Conservation (phyloP, 2,329 filamentous ascomycete genomes). For the Mycocentrospora acerina region DNA sequence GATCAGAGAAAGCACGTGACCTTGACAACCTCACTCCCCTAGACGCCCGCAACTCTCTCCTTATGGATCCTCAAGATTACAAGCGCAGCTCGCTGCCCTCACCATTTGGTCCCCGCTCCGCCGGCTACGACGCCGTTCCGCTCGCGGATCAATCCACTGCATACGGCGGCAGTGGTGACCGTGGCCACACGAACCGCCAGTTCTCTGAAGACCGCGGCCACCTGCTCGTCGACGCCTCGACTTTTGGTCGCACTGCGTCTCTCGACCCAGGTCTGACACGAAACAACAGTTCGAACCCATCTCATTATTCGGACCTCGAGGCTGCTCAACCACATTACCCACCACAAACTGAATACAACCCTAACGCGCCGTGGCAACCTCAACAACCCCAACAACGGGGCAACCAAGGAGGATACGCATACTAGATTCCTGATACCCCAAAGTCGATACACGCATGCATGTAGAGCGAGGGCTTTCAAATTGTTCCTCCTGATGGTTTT, state of each 20-base stretch:
- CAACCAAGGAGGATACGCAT: slow-evolving; percentile 25
- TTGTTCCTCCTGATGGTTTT: no score
- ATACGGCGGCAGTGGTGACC: slow-evolving; percentile 25
- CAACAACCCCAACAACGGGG: slow-evolving; percentile 16
- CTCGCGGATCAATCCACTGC: slow-evolving; percentile 38
- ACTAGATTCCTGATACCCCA: slow-evolving; percentile 20
- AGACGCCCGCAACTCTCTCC: slow-evolving; percentile 81
- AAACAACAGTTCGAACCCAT: slow-evolving; percentile 26
- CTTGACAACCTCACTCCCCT: slow-evolving; percentile 82
- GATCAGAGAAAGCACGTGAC: slow-evolving; percentile 73
- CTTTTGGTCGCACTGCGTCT: slow-evolving; percentile 29
- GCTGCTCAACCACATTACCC: slow-evolving; percentile 18
- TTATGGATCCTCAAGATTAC: slow-evolving; percentile 63
- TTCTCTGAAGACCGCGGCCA: slow-evolving; percentile 32
- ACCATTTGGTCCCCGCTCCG: slow-evolving; percentile 31
- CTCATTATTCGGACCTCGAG: slow-evolving; percentile 33
- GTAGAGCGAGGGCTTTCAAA: no score
- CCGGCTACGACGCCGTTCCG: slow-evolving; percentile 41
- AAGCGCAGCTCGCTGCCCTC: slow-evolving; percentile 39
- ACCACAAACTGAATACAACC: slow-evolving; percentile 22
- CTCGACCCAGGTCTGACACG: slow-evolving; percentile 26
- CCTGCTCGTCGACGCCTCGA: slow-evolving; percentile 39
- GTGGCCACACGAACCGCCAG: slow-evolving; percentile 18
- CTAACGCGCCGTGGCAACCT: slow-evolving; percentile 30
- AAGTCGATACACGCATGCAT: slow-evolving; percentile 16